Evolutionary conservation across 2,329 filamentous ascomycete species (phyloP).

Genomic region (Fusarium verticillioides): DNA sequence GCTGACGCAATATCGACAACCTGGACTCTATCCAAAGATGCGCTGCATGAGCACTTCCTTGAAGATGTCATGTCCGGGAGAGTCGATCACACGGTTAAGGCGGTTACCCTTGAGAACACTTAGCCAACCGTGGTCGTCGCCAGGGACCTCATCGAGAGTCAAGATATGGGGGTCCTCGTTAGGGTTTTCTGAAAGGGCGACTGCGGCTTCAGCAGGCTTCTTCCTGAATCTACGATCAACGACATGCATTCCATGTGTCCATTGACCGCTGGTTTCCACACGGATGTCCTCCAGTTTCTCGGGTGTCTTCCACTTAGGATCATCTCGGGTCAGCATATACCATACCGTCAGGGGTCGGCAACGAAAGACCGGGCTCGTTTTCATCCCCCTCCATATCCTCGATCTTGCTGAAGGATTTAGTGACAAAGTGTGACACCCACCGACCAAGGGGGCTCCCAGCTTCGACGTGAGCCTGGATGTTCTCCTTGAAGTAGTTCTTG

Average conservation of each 20-base stretch:
- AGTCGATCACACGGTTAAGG: conserved; percentile 76
- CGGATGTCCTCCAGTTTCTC: conserved; percentile 81
- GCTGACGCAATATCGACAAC: conserved; percentile 26
- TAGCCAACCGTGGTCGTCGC: conserved; percentile 82
- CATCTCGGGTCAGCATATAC: conserved; percentile 75
- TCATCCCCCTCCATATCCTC: conserved; percentile 69
- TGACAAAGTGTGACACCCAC: conserved; percentile 79
- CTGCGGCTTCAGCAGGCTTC: conserved; percentile 60
- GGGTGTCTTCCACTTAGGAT: conserved; percentile 68
- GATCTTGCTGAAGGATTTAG: conserved; percentile 76
- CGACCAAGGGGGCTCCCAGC: conserved; percentile 77
- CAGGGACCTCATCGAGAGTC: conserved; percentile 64
- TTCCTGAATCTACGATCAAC: conserved; percentile 75
- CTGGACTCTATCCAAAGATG: conserved; percentile 62
- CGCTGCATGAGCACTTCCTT: conserved; percentile 72
- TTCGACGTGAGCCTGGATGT: conserved; percentile 65
- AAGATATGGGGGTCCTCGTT: conserved; percentile 54
- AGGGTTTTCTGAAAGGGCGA: conserved; percentile 55
- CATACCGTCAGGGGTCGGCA: conserved; percentile 82
- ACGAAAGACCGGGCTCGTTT: conserved; percentile 68
- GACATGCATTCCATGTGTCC: conserved; percentile 92
- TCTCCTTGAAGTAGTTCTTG: conserved; percentile 66
- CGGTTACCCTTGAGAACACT: conserved; percentile 80
- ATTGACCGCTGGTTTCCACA: conserved; percentile 90
- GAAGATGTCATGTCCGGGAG: conserved; percentile 76